Percentiles rank a stretch among this genome's conserved stretches.
phyloP scores from a whole-genome alignment of 331 rosid genomes.

The Quercus lobata region DNA sequence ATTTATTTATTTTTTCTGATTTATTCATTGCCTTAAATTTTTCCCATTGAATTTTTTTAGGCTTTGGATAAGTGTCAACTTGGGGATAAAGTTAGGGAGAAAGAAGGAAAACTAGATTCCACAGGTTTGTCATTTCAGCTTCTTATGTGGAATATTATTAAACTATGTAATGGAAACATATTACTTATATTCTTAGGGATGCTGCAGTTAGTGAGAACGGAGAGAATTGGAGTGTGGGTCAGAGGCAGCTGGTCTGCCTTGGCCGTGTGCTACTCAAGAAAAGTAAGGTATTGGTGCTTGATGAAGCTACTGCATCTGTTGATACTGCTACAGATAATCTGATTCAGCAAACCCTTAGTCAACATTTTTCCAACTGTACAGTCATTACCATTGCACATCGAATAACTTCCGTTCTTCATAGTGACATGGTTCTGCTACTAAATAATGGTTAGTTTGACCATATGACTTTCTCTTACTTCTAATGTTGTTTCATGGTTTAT shows the following conservation, averaged over 20 bases:
- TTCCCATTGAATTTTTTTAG: slow-evolving; percentile 20
- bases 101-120: slow-evolving; percentile 73
- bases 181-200: background rate
- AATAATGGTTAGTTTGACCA: slow-evolving; percentile 37
- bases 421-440: slow-evolving; percentile 76
- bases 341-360: slow-evolving; percentile 63
- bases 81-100: slow-evolving; percentile 80
- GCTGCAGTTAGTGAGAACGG: slow-evolving; percentile 73
- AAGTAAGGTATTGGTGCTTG: slow-evolving; percentile 76
- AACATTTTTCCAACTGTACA: slow-evolving; percentile 57
- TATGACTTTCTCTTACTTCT: background rate
- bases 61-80: slow-evolving; percentile 84
- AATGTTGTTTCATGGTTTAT: too few relatives aligned
- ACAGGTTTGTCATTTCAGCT: slow-evolving; percentile 38
- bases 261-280: slow-evolving; percentile 77
- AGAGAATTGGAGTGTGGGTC: slow-evolving; percentile 96
- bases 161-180: background rate
- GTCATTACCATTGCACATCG: slow-evolving; percentile 80
- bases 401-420: slow-evolving; percentile 64
- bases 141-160: background rate
- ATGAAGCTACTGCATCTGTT: slow-evolving; percentile 89
- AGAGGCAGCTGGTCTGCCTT: slow-evolving; percentile 83
- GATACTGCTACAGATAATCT: slow-evolving; percentile 85
- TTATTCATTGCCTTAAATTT: background rate
- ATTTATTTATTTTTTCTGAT: background rate